Conservation (phyloP, 805 yeast species). For the Ogataea ganodermae region DNA sequence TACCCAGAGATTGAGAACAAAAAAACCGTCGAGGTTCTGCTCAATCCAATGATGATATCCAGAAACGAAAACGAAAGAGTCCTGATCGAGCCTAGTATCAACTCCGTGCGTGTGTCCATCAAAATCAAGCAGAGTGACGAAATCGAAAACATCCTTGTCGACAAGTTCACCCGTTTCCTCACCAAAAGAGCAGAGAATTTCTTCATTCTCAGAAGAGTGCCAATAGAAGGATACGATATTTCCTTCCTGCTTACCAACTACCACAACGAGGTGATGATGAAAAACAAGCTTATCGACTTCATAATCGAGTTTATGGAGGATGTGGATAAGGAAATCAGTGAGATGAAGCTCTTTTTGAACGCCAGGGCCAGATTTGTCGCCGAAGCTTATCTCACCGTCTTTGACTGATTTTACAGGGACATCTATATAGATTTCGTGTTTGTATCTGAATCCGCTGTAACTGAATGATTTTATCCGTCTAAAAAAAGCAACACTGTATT, state of each 20-base stretch:
- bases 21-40: slow-evolving; percentile 78
- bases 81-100: slow-evolving; percentile 89
- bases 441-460: neutral
- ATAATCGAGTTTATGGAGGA: slow-evolving; percentile 99
- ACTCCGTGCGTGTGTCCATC: slow-evolving; percentile 87
- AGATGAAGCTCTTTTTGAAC: slow-evolving; percentile 93
- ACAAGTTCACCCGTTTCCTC: slow-evolving; percentile 89
- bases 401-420: slow-evolving; percentile 48
- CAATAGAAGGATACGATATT: slow-evolving; percentile 88
- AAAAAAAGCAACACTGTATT: neutral
- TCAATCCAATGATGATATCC: slow-evolving; percentile 87
- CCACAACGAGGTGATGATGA: slow-evolving; percentile 94
- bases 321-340: slow-evolving; percentile 97
- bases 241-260: slow-evolving; percentile 90
- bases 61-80: slow-evolving; percentile 94
- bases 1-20: slow-evolving; percentile 92
- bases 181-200: slow-evolving; percentile 96
- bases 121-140: slow-evolving; percentile 97
- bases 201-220: slow-evolving; percentile 86
- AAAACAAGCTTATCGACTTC: slow-evolving; percentile 92
- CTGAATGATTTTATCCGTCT: neutral
- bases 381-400: slow-evolving; percentile 89
- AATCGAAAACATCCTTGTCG: slow-evolving; percentile 91
- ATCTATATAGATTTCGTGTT: neutral
- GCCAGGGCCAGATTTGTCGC: slow-evolving; percentile 98